Evolutionary conservation across 2,329 filamentous ascomycete species (phyloP).

Genomic region (Nothophoma quercina): DNA sequence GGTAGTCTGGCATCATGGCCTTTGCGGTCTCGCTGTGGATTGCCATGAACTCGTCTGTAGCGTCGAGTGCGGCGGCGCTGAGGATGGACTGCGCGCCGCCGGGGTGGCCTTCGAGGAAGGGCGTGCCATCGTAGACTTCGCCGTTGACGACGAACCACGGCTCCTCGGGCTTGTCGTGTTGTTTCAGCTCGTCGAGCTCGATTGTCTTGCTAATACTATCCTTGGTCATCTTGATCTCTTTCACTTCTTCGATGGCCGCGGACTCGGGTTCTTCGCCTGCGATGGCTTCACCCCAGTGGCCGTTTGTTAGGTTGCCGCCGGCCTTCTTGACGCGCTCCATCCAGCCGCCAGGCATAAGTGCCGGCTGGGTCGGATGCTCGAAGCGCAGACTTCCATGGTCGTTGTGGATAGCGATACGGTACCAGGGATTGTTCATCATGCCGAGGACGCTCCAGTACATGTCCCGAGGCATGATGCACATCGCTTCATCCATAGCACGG

Average conservation of each 20-base stretch:
- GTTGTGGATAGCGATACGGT: constrained; percentile 76
- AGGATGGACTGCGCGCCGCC: constrained; percentile 87
- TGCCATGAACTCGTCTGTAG: constrained; percentile 86
- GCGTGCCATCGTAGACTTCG: constrained; percentile 86
- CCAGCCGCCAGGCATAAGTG: constrained; percentile 81
- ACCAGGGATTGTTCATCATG: constrained; percentile 99
- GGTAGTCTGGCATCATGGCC: constrained; percentile 84
- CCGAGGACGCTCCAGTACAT: constrained; percentile 97
- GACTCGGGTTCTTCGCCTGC: constrained; percentile 58
- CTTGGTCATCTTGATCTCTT: constrained; percentile 81
- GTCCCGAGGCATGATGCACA: constrained; percentile 86
- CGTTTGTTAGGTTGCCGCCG: constrained; percentile 81
- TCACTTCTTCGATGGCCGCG: constrained; percentile 58
- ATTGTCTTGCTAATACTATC: constrained; percentile 69
- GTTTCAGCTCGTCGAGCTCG: constrained; percentile 73
- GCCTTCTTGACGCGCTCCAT: constrained; percentile 89
- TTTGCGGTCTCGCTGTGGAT: constrained; percentile 95
- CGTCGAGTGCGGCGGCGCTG: constrained; percentile 81
- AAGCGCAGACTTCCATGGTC: constrained; percentile 69
- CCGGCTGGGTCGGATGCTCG: constrained; percentile 87
- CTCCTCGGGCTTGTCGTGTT: constrained; percentile 68
- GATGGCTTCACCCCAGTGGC: constrained; percentile 81
- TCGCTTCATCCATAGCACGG: constrained; percentile 86
- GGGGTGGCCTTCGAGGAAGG: constrained; percentile 81
- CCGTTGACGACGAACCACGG: constrained; percentile 92